Base-by-base conservation (phyloP, 257 asterid genomes). In the Solanum rostratum region DNA sequence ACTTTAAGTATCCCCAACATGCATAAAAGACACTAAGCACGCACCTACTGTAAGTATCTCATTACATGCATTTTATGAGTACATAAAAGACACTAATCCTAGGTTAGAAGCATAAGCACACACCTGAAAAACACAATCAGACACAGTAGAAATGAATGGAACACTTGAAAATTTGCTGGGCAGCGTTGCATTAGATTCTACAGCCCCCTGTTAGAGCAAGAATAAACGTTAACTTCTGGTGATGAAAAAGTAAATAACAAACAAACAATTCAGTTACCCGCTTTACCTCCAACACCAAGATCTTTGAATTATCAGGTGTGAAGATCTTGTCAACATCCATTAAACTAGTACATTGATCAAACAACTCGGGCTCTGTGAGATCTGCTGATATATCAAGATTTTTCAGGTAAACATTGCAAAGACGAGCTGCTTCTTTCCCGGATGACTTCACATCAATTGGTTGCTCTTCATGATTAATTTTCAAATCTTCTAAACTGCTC, bases 331-430 rank as follows among this genome's bases (percentile, higher is more conserved):
- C 93, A 86, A 87, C 54, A 84, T 65, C 88, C 84, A 87, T 82
- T 84, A 94, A 84, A 87, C 86, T 90, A 27, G 91, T 39, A 90
- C 97, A 95, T 91, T 90, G 90, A 84, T 83, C 69, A 84, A 89
- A 90, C 90, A 97, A 84, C 83, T 92, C 97, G 33, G 94, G 94
- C 49, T 94, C 97, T 83, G 92, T 50, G 88, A 97, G 99, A 83
- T 93, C 99, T 3, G 88, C 91, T 73, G 99, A 97, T 74, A 97
- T 89, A 89, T 97, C 97, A 66, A 97, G 95, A 90, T 90, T 95
- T 81, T 96, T 90, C 37, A 97, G 91, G 90, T 95, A 97, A 86
- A 88, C 85, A 85, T 76, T 90, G 87, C 85, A 90, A 81, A 87
- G 83, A 66, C 39, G 84, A 19, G 60, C 80, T 37, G 90, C 95